Evolutionary conservation across 768 basidiomycete species (phyloP).

Genomic region (Hypholoma fasciculare): DNA sequence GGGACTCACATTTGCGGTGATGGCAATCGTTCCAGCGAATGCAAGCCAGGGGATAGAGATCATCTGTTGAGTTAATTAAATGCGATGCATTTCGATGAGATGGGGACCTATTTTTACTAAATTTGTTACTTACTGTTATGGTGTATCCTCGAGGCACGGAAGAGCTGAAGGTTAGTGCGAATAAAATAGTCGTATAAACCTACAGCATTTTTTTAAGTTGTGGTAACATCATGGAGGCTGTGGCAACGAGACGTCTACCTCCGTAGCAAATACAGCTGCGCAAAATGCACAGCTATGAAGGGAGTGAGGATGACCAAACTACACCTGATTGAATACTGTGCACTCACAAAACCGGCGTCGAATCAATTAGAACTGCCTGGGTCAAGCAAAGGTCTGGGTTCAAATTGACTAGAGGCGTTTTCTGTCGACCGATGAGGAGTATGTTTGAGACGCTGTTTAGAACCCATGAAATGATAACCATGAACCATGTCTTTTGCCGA

Average conservation of each 20-base stretch:
- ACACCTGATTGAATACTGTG: background rate
- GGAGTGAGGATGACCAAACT: background rate
- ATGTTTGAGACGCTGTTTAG: background rate
- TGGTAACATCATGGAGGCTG: no score
- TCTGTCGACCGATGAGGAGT: background rate
- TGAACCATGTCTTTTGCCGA: background rate
- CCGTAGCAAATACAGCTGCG: background rate
- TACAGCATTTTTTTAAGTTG: background rate
- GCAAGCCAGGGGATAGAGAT: background rate
- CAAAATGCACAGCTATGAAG: background rate
- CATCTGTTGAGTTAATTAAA: background rate
- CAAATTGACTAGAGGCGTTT: background rate
- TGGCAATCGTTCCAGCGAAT: background rate
- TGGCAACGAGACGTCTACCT: background rate
- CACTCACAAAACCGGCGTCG: background rate
- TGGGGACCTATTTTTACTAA: background rate
- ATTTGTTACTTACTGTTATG: background rate
- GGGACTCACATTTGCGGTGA: background rate
- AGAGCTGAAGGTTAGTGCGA: background rate
- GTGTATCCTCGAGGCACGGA: background rate
- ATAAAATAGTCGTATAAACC: background rate
- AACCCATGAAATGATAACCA: background rate
- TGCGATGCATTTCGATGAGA: background rate
- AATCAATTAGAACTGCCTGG: background rate
- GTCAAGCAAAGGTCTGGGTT: background rate